phyloP scores from a whole-genome alignment of 352 stramenopile genomes.

The Pythium aristosporum region DNA sequence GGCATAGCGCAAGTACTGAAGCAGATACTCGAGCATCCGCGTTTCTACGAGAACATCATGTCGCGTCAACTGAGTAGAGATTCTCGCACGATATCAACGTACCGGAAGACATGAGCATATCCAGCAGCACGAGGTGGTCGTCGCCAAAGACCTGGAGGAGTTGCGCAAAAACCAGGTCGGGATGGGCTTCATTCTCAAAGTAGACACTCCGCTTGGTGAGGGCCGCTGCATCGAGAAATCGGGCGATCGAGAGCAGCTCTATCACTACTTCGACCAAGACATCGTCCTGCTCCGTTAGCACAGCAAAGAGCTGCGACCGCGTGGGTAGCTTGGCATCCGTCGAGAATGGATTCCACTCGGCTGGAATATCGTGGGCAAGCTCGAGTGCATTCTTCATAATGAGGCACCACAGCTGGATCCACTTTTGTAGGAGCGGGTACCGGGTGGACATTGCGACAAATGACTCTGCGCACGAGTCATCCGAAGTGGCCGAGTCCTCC shows the following conservation, averaged over 20 bases:
- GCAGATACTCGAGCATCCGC: constrained; percentile 57
- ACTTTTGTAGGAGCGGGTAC: constrained; percentile 65
- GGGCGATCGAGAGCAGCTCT: constrained; percentile 34
- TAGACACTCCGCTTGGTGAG: neutral
- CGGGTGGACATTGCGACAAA: constrained; percentile 38
- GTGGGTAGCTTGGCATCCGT: constrained; percentile 19
- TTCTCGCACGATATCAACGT: constrained; percentile 7
- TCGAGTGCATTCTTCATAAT: neutral
- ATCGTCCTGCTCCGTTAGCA: constrained; percentile 71
- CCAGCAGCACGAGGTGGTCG: constrained; percentile 69
- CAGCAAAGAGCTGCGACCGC: constrained; percentile 37
- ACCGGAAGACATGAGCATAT: constrained; percentile 74
- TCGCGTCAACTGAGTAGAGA: neutral
- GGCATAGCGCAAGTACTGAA: constrained; percentile 52
- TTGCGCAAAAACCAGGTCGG: constrained; percentile 59
- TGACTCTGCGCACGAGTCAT: constrained; percentile 19
- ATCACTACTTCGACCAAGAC: constrained; percentile 64
- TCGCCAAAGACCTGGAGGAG: constrained; percentile 42
- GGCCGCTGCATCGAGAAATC: neutral
- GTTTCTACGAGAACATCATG: constrained; percentile 42
- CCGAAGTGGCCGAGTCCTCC: neutral
- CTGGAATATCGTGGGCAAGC: neutral
- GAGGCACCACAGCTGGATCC: constrained; percentile 42
- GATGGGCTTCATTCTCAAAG: constrained; percentile 34
- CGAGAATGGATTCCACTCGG: neutral